Evolutionary conservation across 2,329 filamentous ascomycete genomes (phyloP).

Genomic region (Apiospora hydei): DNA sequence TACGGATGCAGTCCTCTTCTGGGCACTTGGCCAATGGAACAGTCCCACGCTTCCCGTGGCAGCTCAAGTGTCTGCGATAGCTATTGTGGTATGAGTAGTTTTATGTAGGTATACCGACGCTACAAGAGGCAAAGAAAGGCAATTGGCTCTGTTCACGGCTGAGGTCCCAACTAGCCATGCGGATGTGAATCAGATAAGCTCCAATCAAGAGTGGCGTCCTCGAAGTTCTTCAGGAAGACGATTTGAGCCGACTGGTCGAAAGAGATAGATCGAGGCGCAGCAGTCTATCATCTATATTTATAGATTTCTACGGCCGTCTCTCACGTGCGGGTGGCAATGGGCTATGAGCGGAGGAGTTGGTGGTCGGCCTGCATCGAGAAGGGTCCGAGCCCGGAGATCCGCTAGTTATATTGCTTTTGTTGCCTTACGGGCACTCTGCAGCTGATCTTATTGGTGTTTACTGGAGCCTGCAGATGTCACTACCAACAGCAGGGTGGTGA

Average conservation of each 20-base stretch:
- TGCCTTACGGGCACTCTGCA: background rate
- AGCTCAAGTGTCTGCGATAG: background rate
- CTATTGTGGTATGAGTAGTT: background rate
- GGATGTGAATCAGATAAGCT: slow-evolving; percentile 1
- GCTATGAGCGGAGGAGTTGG: background rate
- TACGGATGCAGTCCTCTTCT: background rate
- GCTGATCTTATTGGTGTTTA: background rate
- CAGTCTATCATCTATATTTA: background rate
- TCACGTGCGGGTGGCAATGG: background rate
- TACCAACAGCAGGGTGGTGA: background rate
- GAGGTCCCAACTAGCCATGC: background rate
- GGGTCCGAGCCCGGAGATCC: background rate
- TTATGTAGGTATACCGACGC: background rate
- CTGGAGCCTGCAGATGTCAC: background rate
- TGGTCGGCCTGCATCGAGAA: background rate
- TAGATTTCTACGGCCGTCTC: background rate
- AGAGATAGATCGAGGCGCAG: background rate
- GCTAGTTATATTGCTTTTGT: background rate
- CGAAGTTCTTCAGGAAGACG: background rate
- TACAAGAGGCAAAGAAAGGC: background rate
- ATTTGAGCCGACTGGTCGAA: background rate
- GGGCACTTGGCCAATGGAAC: background rate
- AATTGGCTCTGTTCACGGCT: background rate
- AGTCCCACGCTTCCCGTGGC: background rate
- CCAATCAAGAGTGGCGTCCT: background rate